Conservation (phyloP, 768 basidiomycete species). For the Mrakia gelida region DNA sequence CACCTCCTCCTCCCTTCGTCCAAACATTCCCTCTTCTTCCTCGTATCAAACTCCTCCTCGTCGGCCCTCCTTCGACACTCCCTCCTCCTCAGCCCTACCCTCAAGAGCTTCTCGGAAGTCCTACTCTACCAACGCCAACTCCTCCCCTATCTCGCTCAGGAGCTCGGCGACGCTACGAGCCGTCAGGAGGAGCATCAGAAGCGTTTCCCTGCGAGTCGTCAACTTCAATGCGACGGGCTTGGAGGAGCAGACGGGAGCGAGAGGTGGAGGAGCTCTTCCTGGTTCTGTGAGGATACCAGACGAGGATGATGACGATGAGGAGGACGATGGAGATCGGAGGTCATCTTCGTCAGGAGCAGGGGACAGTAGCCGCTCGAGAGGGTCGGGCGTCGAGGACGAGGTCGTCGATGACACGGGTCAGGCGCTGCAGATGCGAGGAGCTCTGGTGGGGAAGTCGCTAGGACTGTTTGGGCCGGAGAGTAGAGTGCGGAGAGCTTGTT, state of each 20-base stretch:
- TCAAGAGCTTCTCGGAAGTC: background rate
- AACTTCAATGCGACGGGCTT: constrained; percentile 56
- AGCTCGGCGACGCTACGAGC: constrained; percentile 8
- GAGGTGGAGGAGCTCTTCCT: background rate
- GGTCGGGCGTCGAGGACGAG: background rate
- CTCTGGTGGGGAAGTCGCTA: constrained; percentile 50
- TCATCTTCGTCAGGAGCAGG: background rate
- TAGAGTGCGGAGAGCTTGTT: constrained; percentile 59
- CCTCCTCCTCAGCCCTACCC: background rate
- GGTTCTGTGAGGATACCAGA: constrained; percentile 10
- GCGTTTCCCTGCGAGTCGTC: constrained; percentile 74
- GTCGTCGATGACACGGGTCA: background rate
- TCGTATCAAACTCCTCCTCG: background rate
- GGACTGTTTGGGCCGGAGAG: constrained; percentile 69
- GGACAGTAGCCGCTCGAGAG: background rate
- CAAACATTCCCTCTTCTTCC: background rate
- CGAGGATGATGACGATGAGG: constrained; percentile 48
- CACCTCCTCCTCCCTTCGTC: background rate
- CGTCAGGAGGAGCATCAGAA: constrained; percentile 33
- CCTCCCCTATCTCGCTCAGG: background rate
- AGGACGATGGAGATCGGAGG: constrained; percentile 36
- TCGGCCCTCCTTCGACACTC: background rate
- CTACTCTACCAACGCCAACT: background rate
- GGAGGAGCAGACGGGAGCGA: constrained; percentile 15
- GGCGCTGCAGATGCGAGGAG: background rate